Evolutionary conservation across 2,329 filamentous ascomycete genomes (phyloP), one percentile per base, ranked within the genome.

Genomic region (Corinectria fuckeliana): DNA sequence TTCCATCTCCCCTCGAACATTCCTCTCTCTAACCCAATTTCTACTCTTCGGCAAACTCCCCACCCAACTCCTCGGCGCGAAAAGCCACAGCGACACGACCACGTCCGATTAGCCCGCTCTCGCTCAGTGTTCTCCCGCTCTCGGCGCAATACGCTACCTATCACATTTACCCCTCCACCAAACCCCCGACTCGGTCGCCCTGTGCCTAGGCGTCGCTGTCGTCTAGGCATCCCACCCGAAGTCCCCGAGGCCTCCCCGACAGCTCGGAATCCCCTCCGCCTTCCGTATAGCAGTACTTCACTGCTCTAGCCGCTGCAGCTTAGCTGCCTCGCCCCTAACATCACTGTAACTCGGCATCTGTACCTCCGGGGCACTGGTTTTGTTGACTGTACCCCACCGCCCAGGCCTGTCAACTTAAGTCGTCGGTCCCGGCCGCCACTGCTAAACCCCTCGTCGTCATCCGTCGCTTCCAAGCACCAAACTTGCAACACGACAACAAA

Each of bases 371-470:
- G 45, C 25, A 45, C 25, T 38, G 56, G 50, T 39, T 30, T 26
- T 48, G 13, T 21, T 23, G 34, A 36, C 42, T 20, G 50, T n/a
- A 25, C 45, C 25, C 21, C 21, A 41, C 23, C 36, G 50, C 26
- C 50, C 18, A 44, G 23, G 26, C 13, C 34, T 42, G 30, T 21
- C 44, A 30, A 23, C 50, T 42, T 8, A 20, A 36, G n/a, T 44
- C 50, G 44, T 58, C 44, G 50, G 56, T 38, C 45, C 44, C 50
- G 39, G 56, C 56, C 50, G 50, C 45, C 49, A 23, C 34, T 14
- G 38, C 34, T 38, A 38, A 50, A 41, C 28, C 28, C 50, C 56
- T 53, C 50, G 44, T 44, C 50, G 50, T 54, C 56, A 50, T 53
- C 50, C 50, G 50, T 23, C n/a, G n/a, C 42, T 16, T 23, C 7